Evolutionary conservation across 805 yeast species (phyloP).

Genomic region (Hanseniaspora thailandica): DNA sequence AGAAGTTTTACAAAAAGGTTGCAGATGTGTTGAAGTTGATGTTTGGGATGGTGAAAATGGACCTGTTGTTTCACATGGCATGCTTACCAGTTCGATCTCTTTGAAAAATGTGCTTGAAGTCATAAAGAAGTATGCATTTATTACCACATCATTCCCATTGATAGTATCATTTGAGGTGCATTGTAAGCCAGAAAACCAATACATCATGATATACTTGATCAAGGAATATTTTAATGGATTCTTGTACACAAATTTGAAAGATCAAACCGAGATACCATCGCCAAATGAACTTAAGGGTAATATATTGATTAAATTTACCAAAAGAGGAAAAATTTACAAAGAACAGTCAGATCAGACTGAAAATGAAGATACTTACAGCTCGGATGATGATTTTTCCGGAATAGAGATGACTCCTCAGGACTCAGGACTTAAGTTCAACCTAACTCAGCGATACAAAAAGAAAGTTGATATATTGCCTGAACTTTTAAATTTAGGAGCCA

Average conservation of each 20-base stretch:
- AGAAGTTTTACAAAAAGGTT: constrained; percentile 77
- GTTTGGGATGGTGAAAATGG: constrained; percentile 79
- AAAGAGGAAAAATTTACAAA: constrained; percentile 25
- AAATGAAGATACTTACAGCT: constrained; percentile 15
- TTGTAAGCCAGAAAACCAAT: constrained; percentile 60
- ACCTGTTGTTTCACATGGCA: constrained; percentile 87
- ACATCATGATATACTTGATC: constrained; percentile 42
- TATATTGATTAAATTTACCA: constrained; percentile 69
- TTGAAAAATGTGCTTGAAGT: constrained; percentile 59
- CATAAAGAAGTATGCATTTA: constrained; percentile 75
- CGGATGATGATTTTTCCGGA: constrained; percentile 19
- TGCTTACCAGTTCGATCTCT: constrained; percentile 65
- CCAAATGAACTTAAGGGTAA: constrained; percentile 62
- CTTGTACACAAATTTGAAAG: constrained; percentile 30
- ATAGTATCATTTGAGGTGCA: constrained; percentile 77
- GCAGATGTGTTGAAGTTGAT: constrained; percentile 90
- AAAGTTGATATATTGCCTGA: constrained; percentile 20
- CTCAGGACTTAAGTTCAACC: constrained; percentile 19
- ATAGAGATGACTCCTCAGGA: constrained; percentile 28
- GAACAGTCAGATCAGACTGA: constrained; percentile 37
- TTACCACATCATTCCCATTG: constrained; percentile 75
- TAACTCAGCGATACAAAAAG: constrained; percentile 17
- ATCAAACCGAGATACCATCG: constrained; percentile 44
- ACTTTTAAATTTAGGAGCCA: constrained; percentile 23
- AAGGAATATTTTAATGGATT: constrained; percentile 47